A percentile compares a stretch with the other conserved stretches of the same genome.
Conservation (phyloP, 495 filamentous ascomycete genomes). For the Daldinia decipiens region DNA sequence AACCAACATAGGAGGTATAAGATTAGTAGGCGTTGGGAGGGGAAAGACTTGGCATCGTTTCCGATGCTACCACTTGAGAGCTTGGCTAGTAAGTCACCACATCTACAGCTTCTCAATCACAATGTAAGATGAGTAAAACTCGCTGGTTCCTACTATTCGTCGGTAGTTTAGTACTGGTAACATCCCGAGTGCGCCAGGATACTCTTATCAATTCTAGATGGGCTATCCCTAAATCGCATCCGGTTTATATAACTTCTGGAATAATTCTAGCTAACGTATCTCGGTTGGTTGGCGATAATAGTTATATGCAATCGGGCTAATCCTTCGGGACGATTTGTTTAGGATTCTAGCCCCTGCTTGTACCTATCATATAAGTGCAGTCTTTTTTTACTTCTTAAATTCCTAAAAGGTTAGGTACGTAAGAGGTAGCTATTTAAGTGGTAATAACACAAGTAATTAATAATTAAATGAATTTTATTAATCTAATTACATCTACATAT, state of each 20-base stretch:
- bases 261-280: slow-evolving; percentile 1
- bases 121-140: slow-evolving; percentile 10
- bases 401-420: too few species aligned
- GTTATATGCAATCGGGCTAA: slow-evolving; percentile 19
- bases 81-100: slow-evolving; percentile 25
- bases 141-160: not conserved
- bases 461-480: too few species aligned
- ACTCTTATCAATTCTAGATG: not conserved
- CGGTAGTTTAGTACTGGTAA: not conserved
- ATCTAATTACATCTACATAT: too few species aligned
- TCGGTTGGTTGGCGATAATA: not conserved
- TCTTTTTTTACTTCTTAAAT: too few species aligned
- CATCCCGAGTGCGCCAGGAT: not conserved
- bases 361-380: not conserved
- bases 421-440: too few species aligned
- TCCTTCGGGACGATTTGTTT: slow-evolving; percentile 29
- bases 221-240: not conserved
- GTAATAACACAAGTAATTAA: too few species aligned
- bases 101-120: slow-evolving; percentile 11
- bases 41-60: not conserved
- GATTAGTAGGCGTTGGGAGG: slow-evolving; percentile 22
- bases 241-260: not conserved
- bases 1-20: slow-evolving; percentile 15
- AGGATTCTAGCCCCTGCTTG: slow-evolving; percentile 22
- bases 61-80: slow-evolving; percentile 2